Evolutionary conservation across 2,329 filamentous ascomycete species (phyloP), one percentile per base, ranked within the genome.

Genomic region (Ophiocordyceps camponoti-saundersi): DNA sequence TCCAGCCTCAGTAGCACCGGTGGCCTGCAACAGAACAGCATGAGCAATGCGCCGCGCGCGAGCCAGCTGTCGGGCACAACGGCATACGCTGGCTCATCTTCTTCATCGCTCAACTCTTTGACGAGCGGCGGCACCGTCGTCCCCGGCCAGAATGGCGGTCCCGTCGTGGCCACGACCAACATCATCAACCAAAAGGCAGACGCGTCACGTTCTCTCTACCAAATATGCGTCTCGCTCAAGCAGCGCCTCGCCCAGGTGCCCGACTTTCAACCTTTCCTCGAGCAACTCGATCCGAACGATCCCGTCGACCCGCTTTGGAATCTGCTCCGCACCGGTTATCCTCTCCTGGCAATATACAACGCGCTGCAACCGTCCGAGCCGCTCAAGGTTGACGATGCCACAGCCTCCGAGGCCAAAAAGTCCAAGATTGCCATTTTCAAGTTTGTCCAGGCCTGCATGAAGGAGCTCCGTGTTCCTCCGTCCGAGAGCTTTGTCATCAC

Each of bases 141-240:
- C 50, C 65, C 46, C 10, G 52, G 57, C 11, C 67, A 71, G 44
- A 76, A 64, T 49, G 64, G 71, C 49, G 79, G 79, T 43, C 77
- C 77, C 50, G 76, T 89, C 51, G 69, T 86, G 57, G 84, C 88
- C 50, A 87, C 84, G 49, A 77, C 85, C 62, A 95, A 95, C 64
- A 94, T 98, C 62, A 95, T 98, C 72, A 98, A 98, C 67, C 85
- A 90, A 65, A 85, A 86, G 61, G 92, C 89, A 61, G 89, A 95
- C 62, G 89, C 92, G 53, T 86, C 85, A 48, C 77, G 82, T 49
- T 95, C 89, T 12, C 77, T 98, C 22, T 98, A 95, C 65, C 90
- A 96, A 65, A 95, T 94, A 63, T 96, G 92, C 62, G 75, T 94
- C 54, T 80, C 82, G 47, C 71, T 96, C 50, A 86, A 85, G 61